Evolutionary conservation across 1,139 yeast genomes (phyloP).

Genomic region (Meyerozyma carpophila): DNA sequence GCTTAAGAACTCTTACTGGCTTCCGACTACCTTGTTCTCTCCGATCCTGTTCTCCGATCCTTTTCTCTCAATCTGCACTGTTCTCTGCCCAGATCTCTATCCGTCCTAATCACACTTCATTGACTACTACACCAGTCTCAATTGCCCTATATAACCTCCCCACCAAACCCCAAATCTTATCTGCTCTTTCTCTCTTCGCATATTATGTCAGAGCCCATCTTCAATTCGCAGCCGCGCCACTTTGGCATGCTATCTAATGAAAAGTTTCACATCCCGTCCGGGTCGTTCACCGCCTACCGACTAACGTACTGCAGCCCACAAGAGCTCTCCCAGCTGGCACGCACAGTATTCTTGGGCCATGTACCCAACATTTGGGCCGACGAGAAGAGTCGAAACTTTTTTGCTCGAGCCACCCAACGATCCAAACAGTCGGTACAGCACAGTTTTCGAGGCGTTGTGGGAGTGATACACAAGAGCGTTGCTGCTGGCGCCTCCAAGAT

Average conservation of each 20-base stretch:
- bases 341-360: conserved; percentile 55
- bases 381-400: neutral
- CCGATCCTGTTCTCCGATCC: too few relatives aligned
- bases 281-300: conserved; percentile 59
- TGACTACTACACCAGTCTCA: too few relatives aligned
- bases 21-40: too few relatives aligned
- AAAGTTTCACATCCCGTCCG: conserved; percentile 19
- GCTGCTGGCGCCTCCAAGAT: neutral
- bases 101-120: too few relatives aligned
- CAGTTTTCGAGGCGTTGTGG: neutral
- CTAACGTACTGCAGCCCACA: conserved; percentile 48
- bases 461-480: neutral
- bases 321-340: conserved; percentile 46
- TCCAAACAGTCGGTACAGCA: neutral
- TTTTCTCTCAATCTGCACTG: too few relatives aligned
- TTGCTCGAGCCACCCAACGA: neutral
- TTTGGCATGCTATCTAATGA: neutral
- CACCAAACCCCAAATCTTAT: neutral
- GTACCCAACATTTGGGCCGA: conserved; percentile 57
- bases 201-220: too few relatives aligned
- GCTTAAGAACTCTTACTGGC: too few relatives aligned
- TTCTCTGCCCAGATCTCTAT: too few relatives aligned
- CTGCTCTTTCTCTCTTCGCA: neutral
- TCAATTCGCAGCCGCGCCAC: neutral
- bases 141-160: too few relatives aligned